Evolutionary conservation across 495 filamentous ascomycete species (phyloP), one percentile per base, ranked within the genome.

Genomic region (Gamarada debralockiae): DNA sequence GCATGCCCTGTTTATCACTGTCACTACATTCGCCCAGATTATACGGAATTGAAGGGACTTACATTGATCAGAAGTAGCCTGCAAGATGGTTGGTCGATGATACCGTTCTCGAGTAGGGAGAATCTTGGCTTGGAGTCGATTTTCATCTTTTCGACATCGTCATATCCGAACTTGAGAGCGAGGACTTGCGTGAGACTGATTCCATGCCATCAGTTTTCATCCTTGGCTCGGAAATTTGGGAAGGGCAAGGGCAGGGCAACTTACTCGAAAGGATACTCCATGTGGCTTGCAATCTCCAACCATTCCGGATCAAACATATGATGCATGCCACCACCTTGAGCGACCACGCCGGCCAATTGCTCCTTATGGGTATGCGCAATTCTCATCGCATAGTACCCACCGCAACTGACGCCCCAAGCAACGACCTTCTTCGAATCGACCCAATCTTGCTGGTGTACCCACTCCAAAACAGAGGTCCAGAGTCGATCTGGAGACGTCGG

Each of bases 381-480:
- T 7, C 87, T 74, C 27, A 89, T 78, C 13, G 84, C 86, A 64
- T 90, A 89, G 69, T 85, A 89, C 0, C 87, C 87, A 18, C 87
- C 87, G 3, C 79, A 78, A 63, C 81, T 86, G 42, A 88, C 74
- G 0, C 82, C 85, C 86, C 86, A 90, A 29, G 76, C 78, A 54
- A 79, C 70, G 12, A 89, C 69, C 47, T 25, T 20, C 4, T 27
- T 45, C 5, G 7, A 21, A 10, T 45, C 15, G 15, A 45, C 5
- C 4, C 21, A 70, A 73, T 1, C 57, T 57, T 45, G 42, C 21
- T 12, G 5, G 9, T 45, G 6, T 3, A 45, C 23, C 42, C 42
- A 45, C 13, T 45, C 70, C 5, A 91, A 67, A 53, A 89, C 65
- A 45, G 75, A 83, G 27, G 70, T 68, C 78, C 84, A 89, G 34